Base-by-base conservation (phyloP, 768 basidiomycete species). In the Suillus subalutaceus region DNA sequence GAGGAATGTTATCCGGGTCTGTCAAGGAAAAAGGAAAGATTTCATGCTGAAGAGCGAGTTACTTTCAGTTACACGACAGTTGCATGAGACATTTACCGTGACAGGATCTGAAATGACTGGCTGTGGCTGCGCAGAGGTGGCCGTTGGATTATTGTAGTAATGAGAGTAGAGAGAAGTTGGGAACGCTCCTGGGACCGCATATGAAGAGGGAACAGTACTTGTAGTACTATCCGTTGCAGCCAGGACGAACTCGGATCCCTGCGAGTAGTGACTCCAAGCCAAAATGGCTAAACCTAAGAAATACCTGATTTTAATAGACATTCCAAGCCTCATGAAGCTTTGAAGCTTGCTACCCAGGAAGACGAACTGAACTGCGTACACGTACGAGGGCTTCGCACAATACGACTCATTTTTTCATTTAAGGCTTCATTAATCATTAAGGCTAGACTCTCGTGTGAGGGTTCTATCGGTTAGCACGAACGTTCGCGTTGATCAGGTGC, bases 71-170 rank as follows among this genome's bases (percentile, higher is more conserved):
- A 0, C 50, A 23, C 12, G 71, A 67, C 64, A 62, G 20, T 41
- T 15, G 43, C 10, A 59, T 10, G 61, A 7, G 43, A 8, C 6
- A 64, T 77, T 60, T 61, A 90, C 91, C 35, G 84, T 83, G 40
- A 91, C 84, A 10, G 90, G 88, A 72, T 93, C 91, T 16, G 90
- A 85, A 44, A 93, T 84, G 66, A 91, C 82, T n/a, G 91, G 91
- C 76, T 93, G 91, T 4, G 87, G 87, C 72, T 93, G 91, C 1
- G 82, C 86, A 15, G 85, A 84, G 2, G 91, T 92, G 40, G 85
- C 88, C 1, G 90, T 92, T 40, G 91, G 90, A 68, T 84, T 77
- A 74, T 91, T 92, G 78, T 88, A 91, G 74, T 92, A 93, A 62
- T 80, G 72, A n/a, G 79, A 72, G 74, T 87, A 93, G 46, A 83